Evolutionary conservation across 2,329 filamentous ascomycete genomes (phyloP), one percentile per base, ranked within the genome.

Genomic region (Drechslerella coelobrocha): DNA sequence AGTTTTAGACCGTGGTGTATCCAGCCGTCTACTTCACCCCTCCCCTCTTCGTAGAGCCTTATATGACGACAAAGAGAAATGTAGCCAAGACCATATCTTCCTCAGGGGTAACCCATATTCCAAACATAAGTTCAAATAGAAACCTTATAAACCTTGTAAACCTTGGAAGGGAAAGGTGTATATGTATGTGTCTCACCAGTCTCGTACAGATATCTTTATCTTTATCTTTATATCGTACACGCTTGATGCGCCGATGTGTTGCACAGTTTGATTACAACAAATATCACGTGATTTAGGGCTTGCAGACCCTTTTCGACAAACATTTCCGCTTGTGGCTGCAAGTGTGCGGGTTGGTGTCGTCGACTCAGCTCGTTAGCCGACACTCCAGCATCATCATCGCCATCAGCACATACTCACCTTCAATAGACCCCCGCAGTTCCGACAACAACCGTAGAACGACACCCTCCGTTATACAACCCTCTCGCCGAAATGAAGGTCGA

Each of bases 401-500:
- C 37, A 53, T 51, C 34, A 10, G 34, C 34, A 39, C 12, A 61
- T 19, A 51, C 39, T 27, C 45, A 56, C 34, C 57, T 43, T 26
- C 65, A 23, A 52, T 43, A 3, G 23, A 19, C 31, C 24, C 43
- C 51, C 51, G 51, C 31, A 45, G 9, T 29, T 24, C 48, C 47
- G 19, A 23, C 57, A 23, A 54, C 48, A 31, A 41, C 34, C 37
- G 21, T 21, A 31, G 51, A 21, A 39, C 65, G 52, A 62, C 52
- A 59, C 4, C 24, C 26, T 39, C 45, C 45, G 34, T 14, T 39
- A 62, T 29, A 57, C 27, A 50, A 50, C 23, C 54, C 48, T 48
- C 45, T 21, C 45, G 34, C 26, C 57, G 39, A 52, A 27, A 69
- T 69, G 65, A 73, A 76, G 75, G 74, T 75, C 66, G 75, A 76